Evolutionary conservation across 345 rosid species (phyloP), one percentile per base, ranked within the genome.

Genomic region (Cochlearia excelsa): DNA sequence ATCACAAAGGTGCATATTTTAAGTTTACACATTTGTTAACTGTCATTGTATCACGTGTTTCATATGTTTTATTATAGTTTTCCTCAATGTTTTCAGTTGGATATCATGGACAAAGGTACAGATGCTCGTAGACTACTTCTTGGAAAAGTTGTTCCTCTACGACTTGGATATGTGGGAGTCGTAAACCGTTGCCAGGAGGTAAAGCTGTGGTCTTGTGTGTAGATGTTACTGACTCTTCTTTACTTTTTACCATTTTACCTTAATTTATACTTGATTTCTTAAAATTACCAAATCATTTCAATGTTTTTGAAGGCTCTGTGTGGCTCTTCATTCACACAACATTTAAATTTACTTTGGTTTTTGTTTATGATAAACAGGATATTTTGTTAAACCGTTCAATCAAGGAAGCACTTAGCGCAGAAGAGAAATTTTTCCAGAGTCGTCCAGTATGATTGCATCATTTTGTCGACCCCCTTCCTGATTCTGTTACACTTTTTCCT

Each of bases 171-270:
- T 72, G 75, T 82, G 33, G 91, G 87, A 40, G 86, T 85, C 34
- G 88, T 82, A 50, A 85, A 85, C 74, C 84, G 91, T 65, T 55
- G 88, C 48, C 91, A 82, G 58, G 81, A 82, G 88, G 87, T 85
- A 73, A 46, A 59, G 30, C 7, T 0, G 23, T 46, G 8, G 41
- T 65, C 28, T 65, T 68, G 56, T 63, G 7, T 47, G 48, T 56
- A 10, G 4, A 6, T 61, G 3, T 55, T 41, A 8, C 55, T 23
- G 66, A 26, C 40, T 52, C 49, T 30, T 53, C 54, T 51, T 44
- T 44, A 16, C 31, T 45, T 29, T 28, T 51, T 23, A 37, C 45
- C 30, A 10, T 34, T 34, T 41, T 11, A 23, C 34, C 29, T 59
- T 54, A 28, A 7, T 3, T 46, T 43, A 6, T 43, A 33, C 59